Evolutionary conservation across 495 filamentous ascomycete species (phyloP), one percentile per base, ranked within the genome.

Genomic region (Mycothermus thermophilus): DNA sequence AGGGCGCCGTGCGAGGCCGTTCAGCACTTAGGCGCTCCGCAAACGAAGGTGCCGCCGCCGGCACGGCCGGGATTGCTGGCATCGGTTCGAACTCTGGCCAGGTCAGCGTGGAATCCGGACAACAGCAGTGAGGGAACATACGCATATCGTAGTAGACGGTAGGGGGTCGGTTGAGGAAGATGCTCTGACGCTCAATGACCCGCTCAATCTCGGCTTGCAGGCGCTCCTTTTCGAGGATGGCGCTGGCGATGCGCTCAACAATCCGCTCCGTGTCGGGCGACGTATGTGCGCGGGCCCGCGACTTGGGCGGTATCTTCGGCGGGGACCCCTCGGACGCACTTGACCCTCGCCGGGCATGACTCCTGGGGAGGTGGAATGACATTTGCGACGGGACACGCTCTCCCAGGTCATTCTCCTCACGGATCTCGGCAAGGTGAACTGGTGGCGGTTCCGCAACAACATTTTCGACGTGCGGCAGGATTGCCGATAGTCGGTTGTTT

Each of bases 401-500:
- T 32, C 64, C 57, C n/a, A 48, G 30, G 12, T 62, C 41, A 13
- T 48, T 51, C 2, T 46, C 26, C 20, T 18, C 40, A 28, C 55
- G 61, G 44, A 40, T 47, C 9, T 58, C 56, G 39, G 58, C 50
- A 8, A 54, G 54, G 3, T 54, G 60, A 3, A 55, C 60, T 19
- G 60, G 67, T 9, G 58, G 61, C 20, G 60, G 67, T 9, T 57
- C 60, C 5, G 62, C 58, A 31, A 64, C 54, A 21, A 52, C 42
- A 33, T 48, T 42, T 22, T 58, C 46, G 33, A 77, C 57, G 36
- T 67, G 57, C 18, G 72, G 69, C 4, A 79, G 43, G 13, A 72
- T 59, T 8, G 74, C 69, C 10, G 84, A 83, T 8, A 92, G 62
- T 28, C 67, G 69, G 48, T 77, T 72, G 18, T 74, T 65, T 17